These are phyloP conservation scores for Trichoderma sp. DNA, from an alignment of 2,329 filamentous ascomycete genomes.

Conservation along the genomic window DNA sequence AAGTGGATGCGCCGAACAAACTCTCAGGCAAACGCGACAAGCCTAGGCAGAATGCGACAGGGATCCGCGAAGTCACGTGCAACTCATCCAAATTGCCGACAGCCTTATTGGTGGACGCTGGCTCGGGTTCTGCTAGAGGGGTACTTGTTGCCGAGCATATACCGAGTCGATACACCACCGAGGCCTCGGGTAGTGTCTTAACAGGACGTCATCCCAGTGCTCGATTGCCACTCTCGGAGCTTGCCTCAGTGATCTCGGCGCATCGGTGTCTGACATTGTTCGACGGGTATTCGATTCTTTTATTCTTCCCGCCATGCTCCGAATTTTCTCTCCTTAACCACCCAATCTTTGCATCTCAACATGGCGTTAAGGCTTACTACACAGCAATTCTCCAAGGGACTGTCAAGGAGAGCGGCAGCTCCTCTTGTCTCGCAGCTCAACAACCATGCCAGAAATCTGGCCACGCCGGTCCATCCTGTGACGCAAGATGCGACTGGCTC, in stretches of 20 bases:
- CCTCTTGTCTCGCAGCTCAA: conserved; percentile 32
- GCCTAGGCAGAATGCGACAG: conserved; percentile 24
- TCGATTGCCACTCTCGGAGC: conserved; percentile 16
- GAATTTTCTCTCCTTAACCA: background rate
- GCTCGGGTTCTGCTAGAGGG: background rate
- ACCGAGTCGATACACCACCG: background rate
- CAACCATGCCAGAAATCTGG: conserved; percentile 34
- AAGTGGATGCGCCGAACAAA: conserved; percentile 20
- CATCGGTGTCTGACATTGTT: conserved; percentile 12
- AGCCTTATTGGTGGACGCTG: conserved; percentile 28
- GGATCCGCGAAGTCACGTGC: conserved; percentile 34
- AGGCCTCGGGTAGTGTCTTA: background rate
- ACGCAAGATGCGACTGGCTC: conserved; percentile 70
- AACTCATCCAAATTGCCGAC: conserved; percentile 23
- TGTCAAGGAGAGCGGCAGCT: conserved; percentile 28
- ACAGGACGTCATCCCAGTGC: background rate
- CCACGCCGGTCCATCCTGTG: conserved; percentile 63
- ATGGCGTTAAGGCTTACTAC: conserved; percentile 36
- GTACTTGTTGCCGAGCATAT: conserved; percentile 18
- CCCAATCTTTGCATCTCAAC: background rate
- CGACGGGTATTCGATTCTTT: background rate
- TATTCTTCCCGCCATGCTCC: background rate
- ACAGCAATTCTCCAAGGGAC: conserved; percentile 30
- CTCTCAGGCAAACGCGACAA: conserved; percentile 35
- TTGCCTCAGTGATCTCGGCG: conserved; percentile 17